Percentiles rank a stretch among this genome's conserved stretches.
phyloP scores from a whole-genome alignment of 805 yeast species.

The Wickerhamiella dianesei region DNA sequence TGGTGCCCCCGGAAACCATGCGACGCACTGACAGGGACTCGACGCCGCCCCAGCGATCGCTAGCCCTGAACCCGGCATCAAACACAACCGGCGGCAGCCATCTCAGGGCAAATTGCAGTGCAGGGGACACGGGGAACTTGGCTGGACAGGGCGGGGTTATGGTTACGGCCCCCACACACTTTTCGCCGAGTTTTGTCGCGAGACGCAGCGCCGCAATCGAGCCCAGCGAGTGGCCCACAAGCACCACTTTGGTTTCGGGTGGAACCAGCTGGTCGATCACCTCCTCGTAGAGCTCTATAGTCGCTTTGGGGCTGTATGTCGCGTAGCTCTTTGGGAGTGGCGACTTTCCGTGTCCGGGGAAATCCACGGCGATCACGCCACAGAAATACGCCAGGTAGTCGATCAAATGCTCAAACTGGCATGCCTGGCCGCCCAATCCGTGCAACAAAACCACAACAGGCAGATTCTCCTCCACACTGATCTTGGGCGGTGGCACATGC shows the following conservation, averaged over 20 bases:
- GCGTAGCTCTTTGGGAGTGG: conserved; percentile 22
- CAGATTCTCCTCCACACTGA: conserved; percentile 20
- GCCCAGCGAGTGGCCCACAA: conserved; percentile 69
- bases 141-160: conserved; percentile 26
- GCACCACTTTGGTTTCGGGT: conserved; percentile 4
- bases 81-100: conserved; percentile 30
- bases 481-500: conserved; percentile 24
- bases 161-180: conserved; percentile 24
- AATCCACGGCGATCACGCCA: conserved; percentile 56
- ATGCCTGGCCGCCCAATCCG: conserved; percentile 82
- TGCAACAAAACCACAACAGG: conserved; percentile 62
- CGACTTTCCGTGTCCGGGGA: conserved; percentile 73
- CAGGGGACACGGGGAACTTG: conserved; percentile 2
- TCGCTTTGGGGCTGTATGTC: conserved; percentile 9
- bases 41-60: conserved; percentile 53
- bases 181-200: conserved; percentile 9
- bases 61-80: conserved; percentile 36
- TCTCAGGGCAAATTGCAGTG: conserved; percentile 16
- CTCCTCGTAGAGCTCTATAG: conserved; percentile 7
- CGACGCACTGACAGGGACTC: conserved; percentile 46
- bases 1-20: conserved; percentile 30
- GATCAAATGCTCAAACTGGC: conserved; percentile 68
- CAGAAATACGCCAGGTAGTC: conserved; percentile 48
- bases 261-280: conserved; percentile 11
- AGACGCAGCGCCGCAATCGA: conserved; percentile 33